phyloP scores from a whole-genome alignment of 768 basidiomycete genomes.

The Termitomyces sp. region DNA sequence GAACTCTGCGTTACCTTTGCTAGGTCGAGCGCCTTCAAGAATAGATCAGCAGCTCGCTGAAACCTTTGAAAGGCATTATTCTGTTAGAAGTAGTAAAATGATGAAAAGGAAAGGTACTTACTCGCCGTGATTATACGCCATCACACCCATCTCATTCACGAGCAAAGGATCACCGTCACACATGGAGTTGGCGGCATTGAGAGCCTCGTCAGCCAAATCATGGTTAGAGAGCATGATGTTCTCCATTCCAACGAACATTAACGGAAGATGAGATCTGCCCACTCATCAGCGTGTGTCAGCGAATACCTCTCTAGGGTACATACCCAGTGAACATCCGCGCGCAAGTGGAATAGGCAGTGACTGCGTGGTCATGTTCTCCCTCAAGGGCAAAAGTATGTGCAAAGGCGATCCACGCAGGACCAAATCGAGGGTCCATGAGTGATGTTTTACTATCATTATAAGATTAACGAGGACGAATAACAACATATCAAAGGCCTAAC shows the following conservation, averaged over 20 bases:
- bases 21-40: slow-evolving; percentile 73
- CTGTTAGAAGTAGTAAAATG: slow-evolving; percentile 1
- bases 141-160: slow-evolving; percentile 89
- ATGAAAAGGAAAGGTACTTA: slow-evolving; percentile 33
- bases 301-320: slow-evolving; percentile 25
- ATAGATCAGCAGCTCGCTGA: slow-evolving; percentile 64
- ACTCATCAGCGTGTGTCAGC: neutral
- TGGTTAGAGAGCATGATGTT: slow-evolving; percentile 88
- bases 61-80: slow-evolving; percentile 46
- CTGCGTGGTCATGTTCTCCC: slow-evolving; percentile 97
- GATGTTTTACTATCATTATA: slow-evolving; percentile 76
- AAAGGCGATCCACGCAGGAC: slow-evolving; percentile 96
- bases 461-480: neutral
- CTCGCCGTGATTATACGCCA: slow-evolving; percentile 86
- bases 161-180: slow-evolving; percentile 88
- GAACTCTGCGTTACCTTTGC: slow-evolving; percentile 85
- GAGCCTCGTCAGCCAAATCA: slow-evolving; percentile 80
- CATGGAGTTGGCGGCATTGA: slow-evolving; percentile 76
- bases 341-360: slow-evolving; percentile 97
- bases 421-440: slow-evolving; percentile 94
- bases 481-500: slow-evolving; percentile 32
- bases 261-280: slow-evolving; percentile 88
- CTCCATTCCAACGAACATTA: slow-evolving; percentile 98
- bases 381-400: slow-evolving; percentile 97
- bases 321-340: slow-evolving; percentile 94